Evolutionary conservation across 371 early-diverging fungal genomes (phyloP).

Genomic region (Umbelopsis sp.): DNA sequence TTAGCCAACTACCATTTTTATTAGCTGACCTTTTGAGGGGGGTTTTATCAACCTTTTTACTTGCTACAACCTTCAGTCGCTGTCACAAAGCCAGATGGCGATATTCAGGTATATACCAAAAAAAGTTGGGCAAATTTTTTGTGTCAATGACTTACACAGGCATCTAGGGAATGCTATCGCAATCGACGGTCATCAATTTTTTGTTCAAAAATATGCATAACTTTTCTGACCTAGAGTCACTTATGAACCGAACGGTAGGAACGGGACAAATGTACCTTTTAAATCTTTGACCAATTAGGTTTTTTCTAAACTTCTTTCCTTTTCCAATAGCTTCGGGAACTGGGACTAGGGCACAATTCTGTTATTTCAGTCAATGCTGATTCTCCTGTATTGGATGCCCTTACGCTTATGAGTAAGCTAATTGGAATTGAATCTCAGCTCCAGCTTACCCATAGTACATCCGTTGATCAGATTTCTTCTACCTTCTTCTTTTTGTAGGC

Average conservation of each 20-base stretch:
- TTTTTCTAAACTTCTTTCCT: too few relatives aligned
- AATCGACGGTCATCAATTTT: constrained; percentile 60
- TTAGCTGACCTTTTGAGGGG: constrained; percentile 11
- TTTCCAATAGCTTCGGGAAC: constrained; percentile 44
- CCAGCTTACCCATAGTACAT: not conserved
- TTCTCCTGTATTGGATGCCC: constrained; percentile 59
- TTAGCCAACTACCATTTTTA: too few relatives aligned
- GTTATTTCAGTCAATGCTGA: constrained; percentile 60
- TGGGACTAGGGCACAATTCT: constrained; percentile 54
- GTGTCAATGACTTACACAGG: not conserved
- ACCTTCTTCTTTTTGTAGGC: constrained; percentile 32
- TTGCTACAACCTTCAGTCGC: constrained; percentile 28
- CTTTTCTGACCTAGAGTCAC: constrained; percentile 14
- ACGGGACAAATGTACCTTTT: not conserved
- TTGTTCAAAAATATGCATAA: constrained; percentile 37
- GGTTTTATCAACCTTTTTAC: not conserved
- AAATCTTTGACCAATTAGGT: too few relatives aligned
- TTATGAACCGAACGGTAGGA: constrained; percentile 27
- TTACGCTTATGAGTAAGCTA: constrained; percentile 60
- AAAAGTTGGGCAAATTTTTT: not conserved
- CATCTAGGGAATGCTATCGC: constrained; percentile 64
- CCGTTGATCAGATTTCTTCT: not conserved
- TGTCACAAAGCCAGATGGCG: constrained; percentile 41
- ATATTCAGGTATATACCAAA: constrained; percentile 18
- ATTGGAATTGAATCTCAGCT: not conserved